Conservation (phyloP, 192 early-diverging fungal genomes). For the Obelidium mucronatum region DNA sequence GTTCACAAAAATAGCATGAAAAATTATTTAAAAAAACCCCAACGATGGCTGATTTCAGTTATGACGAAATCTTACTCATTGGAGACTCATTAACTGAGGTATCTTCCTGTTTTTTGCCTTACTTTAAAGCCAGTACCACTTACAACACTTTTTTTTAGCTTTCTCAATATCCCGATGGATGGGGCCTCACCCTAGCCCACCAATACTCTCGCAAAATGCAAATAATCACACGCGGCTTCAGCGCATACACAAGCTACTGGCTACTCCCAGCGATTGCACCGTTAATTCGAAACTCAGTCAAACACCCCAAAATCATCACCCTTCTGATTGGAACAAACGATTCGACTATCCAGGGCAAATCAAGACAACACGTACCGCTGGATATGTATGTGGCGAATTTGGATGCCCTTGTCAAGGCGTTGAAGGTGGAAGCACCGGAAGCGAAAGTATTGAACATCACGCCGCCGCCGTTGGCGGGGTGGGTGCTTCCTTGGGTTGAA, state of each 20-base stretch:
- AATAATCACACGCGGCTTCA: not conserved
- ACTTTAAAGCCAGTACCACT: not conserved
- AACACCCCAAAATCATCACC: not conserved
- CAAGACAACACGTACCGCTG: not conserved
- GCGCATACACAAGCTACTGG: not conserved
- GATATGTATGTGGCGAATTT: not conserved
- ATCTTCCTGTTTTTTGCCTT: too few relatives aligned
- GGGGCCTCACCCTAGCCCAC: not conserved
- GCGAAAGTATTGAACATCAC: not conserved
- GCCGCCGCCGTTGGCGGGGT: not conserved
- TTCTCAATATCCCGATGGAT: not conserved
- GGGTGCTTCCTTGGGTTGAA: not conserved
- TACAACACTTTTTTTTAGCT: too few relatives aligned
- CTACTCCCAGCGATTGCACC: not conserved
- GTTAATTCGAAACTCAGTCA: not conserved
- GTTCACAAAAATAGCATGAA: not conserved
- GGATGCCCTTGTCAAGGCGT: not conserved
- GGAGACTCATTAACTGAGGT: not conserved
- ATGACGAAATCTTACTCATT: not conserved
- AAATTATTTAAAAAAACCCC: not conserved
- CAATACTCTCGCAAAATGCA: not conserved
- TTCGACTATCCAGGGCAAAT: not conserved
- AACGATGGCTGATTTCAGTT: not conserved
- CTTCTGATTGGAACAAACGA: not conserved
- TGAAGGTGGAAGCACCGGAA: not conserved